These are phyloP conservation scores for Oenanthe javanica DNA, from an alignment of 140 eudicot genomes.

Conservation along the genomic window DNA sequence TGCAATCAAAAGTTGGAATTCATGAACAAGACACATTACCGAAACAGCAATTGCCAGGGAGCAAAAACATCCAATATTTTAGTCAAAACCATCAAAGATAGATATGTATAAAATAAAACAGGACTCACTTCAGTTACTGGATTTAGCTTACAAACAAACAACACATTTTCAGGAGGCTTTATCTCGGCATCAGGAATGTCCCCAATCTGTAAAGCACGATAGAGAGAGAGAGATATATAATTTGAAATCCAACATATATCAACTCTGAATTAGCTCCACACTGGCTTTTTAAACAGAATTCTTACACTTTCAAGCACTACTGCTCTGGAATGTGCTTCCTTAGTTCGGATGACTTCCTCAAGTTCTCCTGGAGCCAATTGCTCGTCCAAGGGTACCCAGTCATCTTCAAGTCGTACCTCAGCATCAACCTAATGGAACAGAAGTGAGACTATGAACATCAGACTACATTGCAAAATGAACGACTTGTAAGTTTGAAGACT, in stretches of 20 bases:
- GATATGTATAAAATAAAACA: slow-evolving; percentile 1
- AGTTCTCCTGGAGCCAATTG: slow-evolving; percentile 58
- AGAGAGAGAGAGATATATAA: background rate
- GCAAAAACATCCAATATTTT: background rate
- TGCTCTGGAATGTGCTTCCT: slow-evolving; percentile 97
- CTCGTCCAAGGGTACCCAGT: slow-evolving; percentile 98
- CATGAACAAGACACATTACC: background rate
- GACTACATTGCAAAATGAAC: background rate
- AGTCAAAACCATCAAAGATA: background rate
- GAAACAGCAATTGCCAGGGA: slow-evolving; percentile 2
- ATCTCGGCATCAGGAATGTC: slow-evolving; percentile 97
- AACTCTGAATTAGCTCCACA: background rate
- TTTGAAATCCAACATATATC: background rate
- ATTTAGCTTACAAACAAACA: slow-evolving; percentile 92
- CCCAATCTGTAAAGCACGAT: slow-evolving; percentile 54
- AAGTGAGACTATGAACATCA: slow-evolving; percentile 8
- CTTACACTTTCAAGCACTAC: slow-evolving; percentile 96
- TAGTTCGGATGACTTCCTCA: slow-evolving; percentile 73
- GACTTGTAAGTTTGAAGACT: background rate
- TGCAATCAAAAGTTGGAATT: slow-evolving; percentile 14
- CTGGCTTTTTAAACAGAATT: background rate
- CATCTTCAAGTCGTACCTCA: slow-evolving; percentile 96
- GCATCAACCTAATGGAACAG: slow-evolving; percentile 60
- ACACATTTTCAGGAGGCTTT: slow-evolving; percentile 94
- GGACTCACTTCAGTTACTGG: slow-evolving; percentile 89